Evolutionary conservation across 2,329 filamentous ascomycete genomes (phyloP).

Genomic region (Fusarium clavum): DNA sequence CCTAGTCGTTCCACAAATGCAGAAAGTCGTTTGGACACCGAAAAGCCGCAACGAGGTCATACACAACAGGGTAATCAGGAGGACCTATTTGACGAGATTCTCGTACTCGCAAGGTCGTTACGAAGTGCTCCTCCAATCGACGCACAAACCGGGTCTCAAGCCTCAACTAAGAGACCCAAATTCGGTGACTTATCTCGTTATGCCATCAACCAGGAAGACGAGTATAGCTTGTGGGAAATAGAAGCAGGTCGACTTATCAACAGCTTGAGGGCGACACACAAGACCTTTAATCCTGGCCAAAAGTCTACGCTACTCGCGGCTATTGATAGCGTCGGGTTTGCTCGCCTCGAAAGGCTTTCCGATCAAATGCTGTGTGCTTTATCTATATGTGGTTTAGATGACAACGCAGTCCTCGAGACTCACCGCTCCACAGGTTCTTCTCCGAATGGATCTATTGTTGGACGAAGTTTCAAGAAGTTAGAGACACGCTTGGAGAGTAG

Average conservation of each 20-base stretch:
- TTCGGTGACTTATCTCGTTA: background rate
- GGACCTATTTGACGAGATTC: background rate
- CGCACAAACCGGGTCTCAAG: background rate
- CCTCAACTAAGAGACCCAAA: accelerated
- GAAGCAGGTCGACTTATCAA: background rate
- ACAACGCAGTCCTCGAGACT: background rate
- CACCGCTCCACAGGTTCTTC: background rate
- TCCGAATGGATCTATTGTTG: background rate
- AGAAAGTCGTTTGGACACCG: too few relatives aligned
- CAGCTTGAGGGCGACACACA: background rate
- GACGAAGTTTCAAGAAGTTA: background rate
- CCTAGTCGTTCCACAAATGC: accelerated
- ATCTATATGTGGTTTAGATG: background rate
- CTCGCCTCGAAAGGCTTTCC: background rate
- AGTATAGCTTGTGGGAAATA: background rate
- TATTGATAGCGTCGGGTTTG: background rate
- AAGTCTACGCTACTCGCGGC: background rate
- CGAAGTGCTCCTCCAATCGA: background rate
- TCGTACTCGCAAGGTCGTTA: background rate
- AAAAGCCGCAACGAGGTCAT: too few relatives aligned
- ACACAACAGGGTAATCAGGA: background rate
- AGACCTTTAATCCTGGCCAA: background rate
- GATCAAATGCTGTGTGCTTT: background rate
- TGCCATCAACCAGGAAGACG: background rate
- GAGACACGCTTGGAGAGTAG: background rate